These are phyloP conservation scores for Diaporthe humulicola DNA, from an alignment of 2,329 filamentous ascomycete species.

Conservation along the genomic window DNA sequence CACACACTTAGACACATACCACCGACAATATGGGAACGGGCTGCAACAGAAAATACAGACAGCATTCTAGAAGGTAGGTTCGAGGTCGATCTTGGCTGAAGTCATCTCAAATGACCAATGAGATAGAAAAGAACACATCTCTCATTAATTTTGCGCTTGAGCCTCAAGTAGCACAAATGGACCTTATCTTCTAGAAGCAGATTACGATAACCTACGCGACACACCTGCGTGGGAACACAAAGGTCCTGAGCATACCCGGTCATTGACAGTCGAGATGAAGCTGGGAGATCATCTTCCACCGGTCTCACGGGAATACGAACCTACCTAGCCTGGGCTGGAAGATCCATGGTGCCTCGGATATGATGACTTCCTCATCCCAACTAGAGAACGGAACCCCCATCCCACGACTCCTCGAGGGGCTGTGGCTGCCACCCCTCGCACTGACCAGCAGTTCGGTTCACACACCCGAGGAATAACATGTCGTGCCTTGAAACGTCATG, in stretches of 20 bases:
- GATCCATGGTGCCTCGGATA: background rate
- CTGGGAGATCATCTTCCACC: background rate
- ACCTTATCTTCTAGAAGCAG: background rate
- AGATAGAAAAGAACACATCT: background rate
- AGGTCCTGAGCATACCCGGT: background rate
- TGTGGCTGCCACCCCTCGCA: constrained; percentile 1
- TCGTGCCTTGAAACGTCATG: constrained; percentile 16
- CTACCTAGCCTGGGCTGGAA: background rate
- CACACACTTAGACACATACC: background rate
- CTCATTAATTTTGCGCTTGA: background rate
- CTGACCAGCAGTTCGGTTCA: constrained; percentile 30
- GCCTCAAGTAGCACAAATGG: background rate
- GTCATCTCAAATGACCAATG: background rate
- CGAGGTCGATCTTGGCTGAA: background rate
- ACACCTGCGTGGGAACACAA: background rate
- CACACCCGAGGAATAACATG: constrained; percentile 6
- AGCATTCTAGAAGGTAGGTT: constrained; percentile 1
- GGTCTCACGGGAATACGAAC: no score
- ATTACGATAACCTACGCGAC: background rate
- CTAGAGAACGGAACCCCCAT: background rate
- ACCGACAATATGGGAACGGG: background rate
- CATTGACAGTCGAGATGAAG: background rate
- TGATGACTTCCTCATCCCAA: background rate
- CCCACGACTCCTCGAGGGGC: background rate
- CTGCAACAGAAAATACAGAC: constrained; percentile 3